Evolutionary conservation across 208 protist genomes (phyloP).

Genomic region (Leishmania guyanensis): DNA sequence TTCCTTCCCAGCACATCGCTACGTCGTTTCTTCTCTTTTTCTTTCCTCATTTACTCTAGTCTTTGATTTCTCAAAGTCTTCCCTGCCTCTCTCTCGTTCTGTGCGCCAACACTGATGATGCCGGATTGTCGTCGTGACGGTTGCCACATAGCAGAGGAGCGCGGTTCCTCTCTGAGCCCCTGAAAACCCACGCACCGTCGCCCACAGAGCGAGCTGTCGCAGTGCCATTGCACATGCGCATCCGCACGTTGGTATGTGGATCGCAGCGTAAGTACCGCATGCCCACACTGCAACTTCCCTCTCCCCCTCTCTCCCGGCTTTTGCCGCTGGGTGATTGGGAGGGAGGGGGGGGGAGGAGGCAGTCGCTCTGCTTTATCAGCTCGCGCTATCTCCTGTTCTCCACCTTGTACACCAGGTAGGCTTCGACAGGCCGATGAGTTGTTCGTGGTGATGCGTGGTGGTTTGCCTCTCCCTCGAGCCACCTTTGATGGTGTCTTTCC

Average conservation of each 20-base stretch:
- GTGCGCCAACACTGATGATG: not conserved
- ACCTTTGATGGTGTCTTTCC: not conserved
- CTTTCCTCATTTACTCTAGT: not conserved
- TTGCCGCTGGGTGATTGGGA: not conserved
- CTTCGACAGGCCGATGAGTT: not conserved
- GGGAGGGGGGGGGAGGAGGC: not conserved
- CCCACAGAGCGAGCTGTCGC: not conserved
- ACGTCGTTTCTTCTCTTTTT: not conserved
- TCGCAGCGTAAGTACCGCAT: not conserved
- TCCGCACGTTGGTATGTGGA: not conserved
- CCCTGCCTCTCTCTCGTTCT: not conserved
- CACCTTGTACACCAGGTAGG: not conserved
- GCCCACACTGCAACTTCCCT: not conserved
- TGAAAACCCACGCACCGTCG: not conserved
- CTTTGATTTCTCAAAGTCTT: not conserved
- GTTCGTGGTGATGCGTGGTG: not conserved
- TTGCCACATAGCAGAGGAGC: not conserved
- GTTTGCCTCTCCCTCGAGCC: not conserved
- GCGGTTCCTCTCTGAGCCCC: not conserved
- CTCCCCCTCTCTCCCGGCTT: not conserved
- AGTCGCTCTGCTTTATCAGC: not conserved
- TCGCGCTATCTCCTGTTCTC: not conserved
- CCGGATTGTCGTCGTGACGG: not conserved
- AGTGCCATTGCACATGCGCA: not conserved
- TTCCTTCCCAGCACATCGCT: not conserved